A percentile compares a stretch with the other conserved stretches of the same genome.
phyloP scores from a whole-genome alignment of 2,329 filamentous ascomycete genomes.

The Fusarium guadeloupense region DNA sequence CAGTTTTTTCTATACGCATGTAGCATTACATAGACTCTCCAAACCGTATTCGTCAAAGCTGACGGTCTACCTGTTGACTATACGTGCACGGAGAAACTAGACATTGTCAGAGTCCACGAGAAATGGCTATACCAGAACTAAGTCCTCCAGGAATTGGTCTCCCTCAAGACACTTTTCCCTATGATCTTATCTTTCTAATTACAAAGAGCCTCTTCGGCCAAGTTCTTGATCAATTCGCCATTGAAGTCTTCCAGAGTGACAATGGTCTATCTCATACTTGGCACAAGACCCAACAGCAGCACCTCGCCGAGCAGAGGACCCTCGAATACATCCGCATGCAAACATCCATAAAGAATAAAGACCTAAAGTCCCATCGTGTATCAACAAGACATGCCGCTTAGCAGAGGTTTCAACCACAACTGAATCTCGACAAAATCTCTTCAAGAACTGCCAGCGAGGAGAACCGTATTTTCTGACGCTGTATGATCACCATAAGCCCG shows the following conservation, averaged over 20 bases:
- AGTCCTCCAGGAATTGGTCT: neutral
- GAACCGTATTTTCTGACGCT: slow-evolving; percentile 5
- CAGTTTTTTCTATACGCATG: slow-evolving; percentile 1
- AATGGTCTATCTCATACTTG: neutral
- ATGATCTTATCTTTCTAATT: neutral
- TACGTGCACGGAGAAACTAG: neutral
- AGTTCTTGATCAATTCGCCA: neutral
- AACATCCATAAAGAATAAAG: too few relatives aligned
- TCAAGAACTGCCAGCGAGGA: neutral
- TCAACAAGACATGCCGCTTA: neutral
- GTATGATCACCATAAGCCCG: neutral
- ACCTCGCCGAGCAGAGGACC: neutral
- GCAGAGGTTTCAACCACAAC: neutral
- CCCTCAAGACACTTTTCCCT: neutral
- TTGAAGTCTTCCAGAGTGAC: neutral
- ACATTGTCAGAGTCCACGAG: slow-evolving; percentile 9
- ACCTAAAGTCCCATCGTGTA: neutral
- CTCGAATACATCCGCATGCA: neutral
- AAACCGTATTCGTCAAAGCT: slow-evolving; percentile 2
- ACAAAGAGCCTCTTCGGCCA: neutral
- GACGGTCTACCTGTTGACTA: neutral
- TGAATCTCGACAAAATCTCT: neutral
- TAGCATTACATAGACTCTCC: neutral
- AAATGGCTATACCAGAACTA: slow-evolving; percentile 2
- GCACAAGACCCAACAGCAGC: neutral